Evolutionary conservation across 2,329 filamentous ascomycete species (phyloP).

Genomic region (Epichloe sp.): DNA sequence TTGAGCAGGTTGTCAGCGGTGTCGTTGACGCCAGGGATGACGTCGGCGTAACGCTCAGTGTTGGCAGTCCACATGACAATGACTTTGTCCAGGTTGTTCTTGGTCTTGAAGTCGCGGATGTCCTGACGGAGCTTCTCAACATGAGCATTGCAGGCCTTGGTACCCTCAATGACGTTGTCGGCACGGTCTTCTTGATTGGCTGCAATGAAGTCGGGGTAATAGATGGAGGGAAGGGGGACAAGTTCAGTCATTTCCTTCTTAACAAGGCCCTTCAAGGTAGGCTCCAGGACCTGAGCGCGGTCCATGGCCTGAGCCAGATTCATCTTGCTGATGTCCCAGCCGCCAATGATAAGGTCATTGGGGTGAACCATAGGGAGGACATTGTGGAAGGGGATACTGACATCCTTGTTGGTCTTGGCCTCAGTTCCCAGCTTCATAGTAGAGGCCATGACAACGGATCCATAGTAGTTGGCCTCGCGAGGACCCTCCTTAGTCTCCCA

Average conservation of each 20-base stretch:
- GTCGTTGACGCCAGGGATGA: slow-evolving; percentile 83
- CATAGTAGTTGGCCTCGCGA: slow-evolving; percentile 89
- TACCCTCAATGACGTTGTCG: slow-evolving; percentile 75
- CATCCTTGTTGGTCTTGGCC: slow-evolving; percentile 67
- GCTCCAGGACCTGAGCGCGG: slow-evolving; percentile 86
- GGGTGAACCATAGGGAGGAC: slow-evolving; percentile 94
- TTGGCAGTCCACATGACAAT: slow-evolving; percentile 98
- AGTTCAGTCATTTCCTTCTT: slow-evolving; percentile 86
- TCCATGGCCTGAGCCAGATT: slow-evolving; percentile 90
- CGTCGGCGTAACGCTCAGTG: slow-evolving; percentile 89
- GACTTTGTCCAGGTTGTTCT: slow-evolving; percentile 81
- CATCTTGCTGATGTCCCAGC: slow-evolving; percentile 93
- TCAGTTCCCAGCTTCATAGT: slow-evolving; percentile 94
- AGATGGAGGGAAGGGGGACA: slow-evolving; percentile 84
- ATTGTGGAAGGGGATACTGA: slow-evolving; percentile 93
- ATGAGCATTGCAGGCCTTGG: slow-evolving; percentile 74
- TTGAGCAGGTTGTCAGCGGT: slow-evolving; percentile 88
- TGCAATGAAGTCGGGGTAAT: slow-evolving; percentile 99
- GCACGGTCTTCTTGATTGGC: slow-evolving; percentile 95
- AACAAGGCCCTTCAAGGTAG: slow-evolving; percentile 79
- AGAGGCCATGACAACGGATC: slow-evolving; percentile 91
- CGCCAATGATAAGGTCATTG: slow-evolving; percentile 86
- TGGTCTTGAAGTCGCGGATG: slow-evolving; percentile 85
- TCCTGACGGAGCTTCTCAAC: slow-evolving; percentile 89
- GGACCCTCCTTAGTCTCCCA: slow-evolving; percentile 93